Evolutionary conservation across 345 rosid genomes (phyloP).

Genomic region (Viola odorata): DNA sequence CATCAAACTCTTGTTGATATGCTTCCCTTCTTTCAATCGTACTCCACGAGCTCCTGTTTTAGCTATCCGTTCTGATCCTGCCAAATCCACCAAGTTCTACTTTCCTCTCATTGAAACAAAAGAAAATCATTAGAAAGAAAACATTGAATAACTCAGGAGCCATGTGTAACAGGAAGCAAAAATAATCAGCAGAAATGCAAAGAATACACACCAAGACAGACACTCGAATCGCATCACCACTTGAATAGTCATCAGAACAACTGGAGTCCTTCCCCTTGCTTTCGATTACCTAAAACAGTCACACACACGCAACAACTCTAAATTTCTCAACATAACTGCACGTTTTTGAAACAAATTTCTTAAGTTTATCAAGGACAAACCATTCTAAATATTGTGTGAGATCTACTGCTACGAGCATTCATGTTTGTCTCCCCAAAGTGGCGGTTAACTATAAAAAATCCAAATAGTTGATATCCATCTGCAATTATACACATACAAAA

Average conservation of each 20-base stretch:
- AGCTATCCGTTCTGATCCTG: constrained; percentile 90
- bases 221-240: constrained; percentile 71
- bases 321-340: too few relatives aligned
- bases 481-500: background rate
- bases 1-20: constrained; percentile 96
- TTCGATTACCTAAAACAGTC: constrained; percentile 63
- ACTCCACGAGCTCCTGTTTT: constrained; percentile 96
- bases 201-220: constrained; percentile 66
- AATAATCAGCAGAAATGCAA: background rate
- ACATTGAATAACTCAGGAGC: background rate
- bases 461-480: background rate
- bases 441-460: constrained; percentile 50
- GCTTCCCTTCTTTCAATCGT: constrained; percentile 85
- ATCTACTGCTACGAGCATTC: constrained; percentile 92
- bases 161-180: constrained; percentile 1
- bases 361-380: constrained; percentile 27
- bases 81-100: constrained; percentile 91
- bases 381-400: constrained; percentile 97
- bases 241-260: constrained; percentile 31
- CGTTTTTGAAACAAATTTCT: too few relatives aligned
- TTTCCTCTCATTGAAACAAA: constrained; percentile 17
- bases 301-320: background rate
- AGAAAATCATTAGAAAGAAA: constrained; percentile 6
- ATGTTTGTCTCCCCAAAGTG: constrained; percentile 97
- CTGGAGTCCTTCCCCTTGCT: constrained; percentile 57